Evolutionary conservation across 345 rosid genomes (phyloP), one percentile per base, ranked within the genome.

Genomic region (Citrus maxima): DNA sequence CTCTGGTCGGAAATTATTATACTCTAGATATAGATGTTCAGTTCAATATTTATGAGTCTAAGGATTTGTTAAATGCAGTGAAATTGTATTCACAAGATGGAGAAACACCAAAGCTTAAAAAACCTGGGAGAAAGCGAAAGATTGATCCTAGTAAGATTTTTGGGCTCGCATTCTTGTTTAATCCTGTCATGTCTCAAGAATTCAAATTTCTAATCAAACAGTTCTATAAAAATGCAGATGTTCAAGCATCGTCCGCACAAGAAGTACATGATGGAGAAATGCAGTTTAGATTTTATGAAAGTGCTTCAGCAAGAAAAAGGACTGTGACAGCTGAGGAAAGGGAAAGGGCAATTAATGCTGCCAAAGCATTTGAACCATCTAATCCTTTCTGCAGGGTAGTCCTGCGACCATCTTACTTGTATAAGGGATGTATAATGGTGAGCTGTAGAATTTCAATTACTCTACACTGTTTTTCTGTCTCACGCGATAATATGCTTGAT

Each of bases 311-410:
- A 6, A 85, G 94, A 82, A 89, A 87, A 85, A 89, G 97, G 85
- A 89, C 95, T 0, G 91, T 90, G 72, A 91, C 95, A 66, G 90
- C 92, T 80, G 97, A 91, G 82, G 97, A 89, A 67, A 86, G 97
- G 83, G 94, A 91, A 82, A 80, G 90, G 67, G 92, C 92, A 24
- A 78, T 92, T 61, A 93, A 86, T 82, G 92, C 93, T 30, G 93
- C 97, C 25, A 90, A 92, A 86, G 79, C 90, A n/a, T 94, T 92
- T 67, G 93, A 88, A 80, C 95, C 97, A n/a, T 67, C 83, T 18
- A 89, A 90, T 81, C 95, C 95, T 78, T 92, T 91, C 86, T 94
- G 94, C 73, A 88, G 95, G 88, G 97, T 94, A 62, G 93, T 91
- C 78, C 82, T 94, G 67, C 87, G 95, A 76, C 98, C 98, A 67